Evolutionary conservation across 2,329 filamentous ascomycete genomes (phyloP).

Genomic region (Trichoderma citrinoviride): DNA sequence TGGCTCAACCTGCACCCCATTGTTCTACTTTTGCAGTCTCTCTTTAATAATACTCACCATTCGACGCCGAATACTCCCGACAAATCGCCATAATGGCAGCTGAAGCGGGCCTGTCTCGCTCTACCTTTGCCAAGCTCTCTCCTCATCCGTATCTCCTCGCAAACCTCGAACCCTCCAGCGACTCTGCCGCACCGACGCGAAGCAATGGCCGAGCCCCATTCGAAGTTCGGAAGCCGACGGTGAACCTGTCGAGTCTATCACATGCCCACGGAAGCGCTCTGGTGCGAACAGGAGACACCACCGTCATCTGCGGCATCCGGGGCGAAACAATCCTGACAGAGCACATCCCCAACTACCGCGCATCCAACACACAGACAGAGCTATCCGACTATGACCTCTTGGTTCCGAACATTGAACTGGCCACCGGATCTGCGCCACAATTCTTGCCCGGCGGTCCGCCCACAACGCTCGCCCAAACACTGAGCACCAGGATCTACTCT

Average conservation of each 20-base stretch:
- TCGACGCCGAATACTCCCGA: not conserved
- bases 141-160: conserved; percentile 87
- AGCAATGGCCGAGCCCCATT: conserved; percentile 76
- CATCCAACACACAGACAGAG: conserved; percentile 44
- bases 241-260: conserved; percentile 80
- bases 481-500: conserved; percentile 76
- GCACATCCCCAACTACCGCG: conserved; percentile 67
- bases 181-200: conserved; percentile 54
- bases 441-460: conserved; percentile 84
- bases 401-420: conserved; percentile 90
- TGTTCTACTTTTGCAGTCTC: not conserved
- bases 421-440: conserved; percentile 82
- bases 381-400: conserved; percentile 67
- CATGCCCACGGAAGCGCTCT: conserved; percentile 90
- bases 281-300: conserved; percentile 83
- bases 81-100: conserved; percentile 34
- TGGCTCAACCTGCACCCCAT: not conserved
- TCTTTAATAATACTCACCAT: not conserved
- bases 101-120: conserved; percentile 48
- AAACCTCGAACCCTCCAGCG: conserved; percentile 67
- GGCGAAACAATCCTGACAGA: conserved; percentile 76
- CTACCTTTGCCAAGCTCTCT: conserved; percentile 84
- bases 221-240: conserved; percentile 67
- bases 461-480: conserved; percentile 73
- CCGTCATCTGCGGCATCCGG: conserved; percentile 89